Evolutionary conservation across 805 yeast genomes (phyloP), one percentile per base, ranked within the genome.

Genomic region (Groenewaldozyma salmanticensis): DNA sequence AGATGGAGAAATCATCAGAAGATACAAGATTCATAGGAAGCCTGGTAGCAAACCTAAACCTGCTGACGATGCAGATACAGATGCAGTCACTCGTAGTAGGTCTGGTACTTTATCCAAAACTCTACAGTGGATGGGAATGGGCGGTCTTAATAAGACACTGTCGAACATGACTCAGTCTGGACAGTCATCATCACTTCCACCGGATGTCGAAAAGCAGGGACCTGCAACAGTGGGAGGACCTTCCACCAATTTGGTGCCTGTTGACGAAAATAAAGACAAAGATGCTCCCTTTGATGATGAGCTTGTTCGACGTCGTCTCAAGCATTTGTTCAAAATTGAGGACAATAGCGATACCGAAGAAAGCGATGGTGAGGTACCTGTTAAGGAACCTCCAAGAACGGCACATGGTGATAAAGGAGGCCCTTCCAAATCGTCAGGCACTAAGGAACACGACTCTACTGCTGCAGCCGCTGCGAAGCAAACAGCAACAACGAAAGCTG

Each of bases 1-100:
- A 35, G 95, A 88, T 9, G 98, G 97, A 48, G 97, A 90, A 52
- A 75, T 92, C 42, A 67, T 92, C 35, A 77, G 95, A 54, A 70
- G 95, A 40, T 90, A 87, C 61, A 72, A 67, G 52, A 78, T 88
- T 39, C 83, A 79, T 52, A 71, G 75, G 3, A 85, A 78, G 49
- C n/a, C n/a, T n/a, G n/a, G 79, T 52, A 71, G 75, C 3, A 46
- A 37, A 24, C 21, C 37, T 31, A 15, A 18, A 2, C 48, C 47
- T 18, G 34, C 39, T 38, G 39, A 39, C 1, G 42, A 42, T 21
- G 43, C 29, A 7, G 16, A 21, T 11, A 27, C 9, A 6, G 31
- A 16, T n/a, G 35, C 19, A 5, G 7, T 15, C 20, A 17, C 40
- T 3, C 17, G 21, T 5, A n/a, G 13, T 16, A 16, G 31, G 3